Evolutionary conservation across 2,329 filamentous ascomycete species (phyloP).

Genomic region (Pleoardoris graminearum): DNA sequence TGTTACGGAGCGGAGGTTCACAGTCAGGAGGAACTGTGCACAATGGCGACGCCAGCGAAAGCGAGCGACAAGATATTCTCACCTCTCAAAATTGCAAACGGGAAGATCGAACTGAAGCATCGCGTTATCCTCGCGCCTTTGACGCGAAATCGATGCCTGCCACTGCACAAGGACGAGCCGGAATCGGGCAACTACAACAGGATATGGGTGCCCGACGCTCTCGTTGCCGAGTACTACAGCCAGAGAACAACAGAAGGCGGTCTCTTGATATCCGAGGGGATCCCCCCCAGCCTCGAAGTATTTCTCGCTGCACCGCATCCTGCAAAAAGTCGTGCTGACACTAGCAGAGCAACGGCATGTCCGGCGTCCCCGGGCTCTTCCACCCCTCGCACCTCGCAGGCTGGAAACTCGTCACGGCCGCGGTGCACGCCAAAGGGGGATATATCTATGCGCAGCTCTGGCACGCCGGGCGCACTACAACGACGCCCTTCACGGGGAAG

Average conservation of each 20-base stretch:
- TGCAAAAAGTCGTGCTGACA: too few relatives aligned
- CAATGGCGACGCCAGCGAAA: too few relatives aligned
- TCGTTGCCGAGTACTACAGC: slow-evolving; percentile 54
- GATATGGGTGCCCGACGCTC: slow-evolving; percentile 51
- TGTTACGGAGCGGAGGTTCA: not conserved
- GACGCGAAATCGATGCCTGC: slow-evolving; percentile 50
- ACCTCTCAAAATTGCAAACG: slow-evolving; percentile 38
- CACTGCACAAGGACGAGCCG: slow-evolving; percentile 39
- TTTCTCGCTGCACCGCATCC: not conserved
- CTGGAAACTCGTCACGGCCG: slow-evolving; percentile 54
- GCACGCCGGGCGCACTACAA: slow-evolving; percentile 54
- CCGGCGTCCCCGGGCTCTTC: slow-evolving; percentile 34
- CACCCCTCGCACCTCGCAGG: slow-evolving; percentile 46
- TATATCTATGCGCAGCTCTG: slow-evolving; percentile 50
- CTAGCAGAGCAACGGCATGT: slow-evolving; percentile 36
- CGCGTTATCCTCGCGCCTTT: slow-evolving; percentile 40
- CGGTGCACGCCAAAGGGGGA: slow-evolving; percentile 54
- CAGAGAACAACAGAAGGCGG: slow-evolving; percentile 58
- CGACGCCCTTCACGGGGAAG: slow-evolving; percentile 42
- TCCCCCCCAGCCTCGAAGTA: slow-evolving; percentile 54
- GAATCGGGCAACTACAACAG: slow-evolving; percentile 52
- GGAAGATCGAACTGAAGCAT: slow-evolving; percentile 38
- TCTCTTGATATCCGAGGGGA: slow-evolving; percentile 61
- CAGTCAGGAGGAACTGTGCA: too few relatives aligned
- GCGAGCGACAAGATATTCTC: too few relatives aligned